Evolutionary conservation across 345 rosid genomes (phyloP).

Genomic region (Populus tremula): DNA sequence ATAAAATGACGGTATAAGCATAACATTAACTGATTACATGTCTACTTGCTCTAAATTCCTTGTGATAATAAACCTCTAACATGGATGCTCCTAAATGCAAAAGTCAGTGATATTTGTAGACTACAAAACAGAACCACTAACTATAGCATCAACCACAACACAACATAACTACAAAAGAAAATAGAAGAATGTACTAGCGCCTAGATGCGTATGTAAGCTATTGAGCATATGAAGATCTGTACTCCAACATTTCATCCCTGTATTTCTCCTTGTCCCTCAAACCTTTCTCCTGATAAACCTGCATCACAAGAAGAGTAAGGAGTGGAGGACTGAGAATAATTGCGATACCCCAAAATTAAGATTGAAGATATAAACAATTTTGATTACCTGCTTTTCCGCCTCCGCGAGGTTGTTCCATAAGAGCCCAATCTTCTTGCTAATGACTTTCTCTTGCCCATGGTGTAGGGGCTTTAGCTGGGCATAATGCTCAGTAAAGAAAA

Average conservation of each 20-base stretch:
- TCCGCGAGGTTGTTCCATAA: conserved; percentile 69
- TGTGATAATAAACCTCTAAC: no score
- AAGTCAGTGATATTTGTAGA: no score
- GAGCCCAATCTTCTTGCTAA: conserved; percentile 62
- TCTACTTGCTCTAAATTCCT: no score
- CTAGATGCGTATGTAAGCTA: not conserved
- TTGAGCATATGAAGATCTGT: conserved; percentile 40
- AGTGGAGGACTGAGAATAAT: not conserved
- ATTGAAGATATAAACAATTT: not conserved
- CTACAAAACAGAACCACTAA: no score
- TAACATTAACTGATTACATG: no score
- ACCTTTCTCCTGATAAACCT: conserved; percentile 76
- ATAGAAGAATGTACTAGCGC: no score
- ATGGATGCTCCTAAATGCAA: no score
- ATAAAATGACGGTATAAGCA: no score
- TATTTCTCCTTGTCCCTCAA: conserved; percentile 70
- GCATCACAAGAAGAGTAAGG: not conserved
- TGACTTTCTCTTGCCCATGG: conserved; percentile 54
- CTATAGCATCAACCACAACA: not conserved
- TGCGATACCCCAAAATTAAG: not conserved
- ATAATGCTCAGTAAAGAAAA: conserved; percentile 67
- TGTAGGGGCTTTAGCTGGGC: conserved; percentile 55
- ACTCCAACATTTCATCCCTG: conserved; percentile 61
- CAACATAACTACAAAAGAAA: no score
- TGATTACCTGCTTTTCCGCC: conserved; percentile 62